phyloP scores from a whole-genome alignment of 2,329 filamentous ascomycete genomes.

The Rhytidhysteron rufulum region DNA sequence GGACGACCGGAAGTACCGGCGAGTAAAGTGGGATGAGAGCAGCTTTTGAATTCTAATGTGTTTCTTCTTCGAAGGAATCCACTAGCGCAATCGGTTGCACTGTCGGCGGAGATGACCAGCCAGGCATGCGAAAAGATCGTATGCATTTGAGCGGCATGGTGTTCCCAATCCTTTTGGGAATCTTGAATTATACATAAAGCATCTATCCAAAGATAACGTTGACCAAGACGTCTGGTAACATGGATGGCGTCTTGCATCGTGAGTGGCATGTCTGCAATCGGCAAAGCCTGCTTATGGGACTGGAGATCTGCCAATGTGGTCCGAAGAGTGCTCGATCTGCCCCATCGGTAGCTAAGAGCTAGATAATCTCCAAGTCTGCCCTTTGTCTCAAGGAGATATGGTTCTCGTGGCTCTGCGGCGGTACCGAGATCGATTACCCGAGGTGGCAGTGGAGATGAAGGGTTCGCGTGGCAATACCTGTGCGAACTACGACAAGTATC shows the following conservation, averaged over 20 bases:
- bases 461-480: neutral
- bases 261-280: conserved; percentile 3
- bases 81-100: neutral
- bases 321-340: conserved; percentile 4
- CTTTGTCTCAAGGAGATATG: neutral
- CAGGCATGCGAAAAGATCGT: neutral
- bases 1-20: neutral
- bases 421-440: conserved; percentile 1
- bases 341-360: conserved; percentile 10
- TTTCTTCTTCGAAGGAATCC: neutral
- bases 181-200: conserved; percentile 2
- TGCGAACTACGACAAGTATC: neutral
- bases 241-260: conserved; percentile 12
- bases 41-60: neutral
- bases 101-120: neutral
- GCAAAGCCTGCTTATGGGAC: conserved; percentile 3
- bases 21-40: neutral
- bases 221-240: conserved; percentile 6
- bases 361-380: neutral
- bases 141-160: neutral
- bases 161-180: neutral
- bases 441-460: neutral
- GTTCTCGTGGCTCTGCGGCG: neutral
- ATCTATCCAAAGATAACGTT: conserved; percentile 9
- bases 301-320: conserved; percentile 4